Conservation (phyloP, 164 flowering plant genomes). For the Nelumbo lutea region DNA sequence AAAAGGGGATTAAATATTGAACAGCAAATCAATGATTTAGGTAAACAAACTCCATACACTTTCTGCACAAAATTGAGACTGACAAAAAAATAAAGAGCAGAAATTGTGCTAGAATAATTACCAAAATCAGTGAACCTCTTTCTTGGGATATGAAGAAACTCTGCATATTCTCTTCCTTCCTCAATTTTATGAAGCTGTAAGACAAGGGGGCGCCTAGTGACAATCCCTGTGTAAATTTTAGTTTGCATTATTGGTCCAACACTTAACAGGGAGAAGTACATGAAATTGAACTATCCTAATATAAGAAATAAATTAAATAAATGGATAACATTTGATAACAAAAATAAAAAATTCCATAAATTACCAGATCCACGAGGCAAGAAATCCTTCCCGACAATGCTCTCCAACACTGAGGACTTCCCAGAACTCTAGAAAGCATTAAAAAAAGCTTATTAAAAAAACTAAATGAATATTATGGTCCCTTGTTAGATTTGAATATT, state of each 20-base stretch:
- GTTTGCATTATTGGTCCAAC: background rate
- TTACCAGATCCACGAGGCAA: conserved; percentile 86
- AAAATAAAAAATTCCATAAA: background rate
- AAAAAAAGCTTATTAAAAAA: background rate
- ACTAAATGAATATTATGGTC: background rate
- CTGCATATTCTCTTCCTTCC: conserved; percentile 88
- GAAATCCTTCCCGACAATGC: conserved; percentile 80
- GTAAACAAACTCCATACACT: background rate
- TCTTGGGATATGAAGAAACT: conserved; percentile 79
- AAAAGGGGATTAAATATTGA: background rate
- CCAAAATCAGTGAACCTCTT: conserved; percentile 85
- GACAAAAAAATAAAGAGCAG: background rate
- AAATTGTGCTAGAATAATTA: conserved; percentile 16
- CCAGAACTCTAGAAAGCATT: conserved; percentile 55
- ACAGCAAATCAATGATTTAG: background rate
- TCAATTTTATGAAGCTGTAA: conserved; percentile 82
- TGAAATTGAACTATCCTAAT: background rate
- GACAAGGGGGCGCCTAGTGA: conserved; percentile 88
- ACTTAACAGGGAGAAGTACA: background rate
- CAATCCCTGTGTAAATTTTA: conserved; percentile 57
- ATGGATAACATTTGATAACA: background rate
- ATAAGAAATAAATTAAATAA: background rate
- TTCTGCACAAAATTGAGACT: background rate
- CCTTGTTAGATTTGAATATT: background rate
- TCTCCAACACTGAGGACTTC: conserved; percentile 78